Evolutionary conservation across 2,329 filamentous ascomycete species (phyloP).

Genomic region (Coniochaeta sp.): DNA sequence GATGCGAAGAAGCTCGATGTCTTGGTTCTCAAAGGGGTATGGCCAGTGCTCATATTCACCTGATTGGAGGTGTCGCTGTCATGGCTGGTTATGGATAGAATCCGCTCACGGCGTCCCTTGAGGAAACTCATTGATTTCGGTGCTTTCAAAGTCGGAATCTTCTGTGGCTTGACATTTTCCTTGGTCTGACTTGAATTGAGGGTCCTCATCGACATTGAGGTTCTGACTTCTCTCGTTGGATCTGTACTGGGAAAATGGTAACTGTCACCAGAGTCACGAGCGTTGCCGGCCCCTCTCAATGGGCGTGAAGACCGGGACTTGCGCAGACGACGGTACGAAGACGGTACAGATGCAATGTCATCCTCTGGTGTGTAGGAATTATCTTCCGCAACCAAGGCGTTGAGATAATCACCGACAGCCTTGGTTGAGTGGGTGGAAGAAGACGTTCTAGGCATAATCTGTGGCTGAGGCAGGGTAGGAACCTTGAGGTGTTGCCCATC

Average conservation of each 20-base stretch:
- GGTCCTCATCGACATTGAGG: conserved; percentile 3
- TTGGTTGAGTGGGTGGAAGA: background rate
- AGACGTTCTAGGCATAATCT: background rate
- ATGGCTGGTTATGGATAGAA: conserved; percentile 24
- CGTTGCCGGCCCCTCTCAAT: background rate
- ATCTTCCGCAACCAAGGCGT: conserved; percentile 26
- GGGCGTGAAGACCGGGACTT: conserved; percentile 49
- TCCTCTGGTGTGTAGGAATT: conserved; percentile 40
- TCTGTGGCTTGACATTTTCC: conserved; percentile 19
- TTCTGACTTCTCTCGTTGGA: background rate
- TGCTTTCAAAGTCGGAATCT: conserved; percentile 26
- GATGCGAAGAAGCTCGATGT: conserved; percentile 36
- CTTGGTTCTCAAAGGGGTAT: conserved; percentile 23
- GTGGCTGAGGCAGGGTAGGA: background rate
- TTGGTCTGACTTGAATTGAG: conserved; percentile 14
- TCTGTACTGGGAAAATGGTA: background rate
- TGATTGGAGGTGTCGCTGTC: conserved; percentile 20
- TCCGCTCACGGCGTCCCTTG: conserved; percentile 15
- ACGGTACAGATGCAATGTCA: conserved; percentile 36
- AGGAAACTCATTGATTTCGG: conserved; percentile 52
- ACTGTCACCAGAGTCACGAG: background rate
- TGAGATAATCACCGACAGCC: conserved; percentile 25
- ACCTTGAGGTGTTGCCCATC: too few relatives aligned
- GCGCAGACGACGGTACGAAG: conserved; percentile 41
- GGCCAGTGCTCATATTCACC: background rate